A percentile compares a stretch with the other conserved stretches of the same genome.
These are phyloP conservation scores for Vigna unguiculata DNA, from an alignment of 306 rosid species.

Conservation along the genomic window DNA sequence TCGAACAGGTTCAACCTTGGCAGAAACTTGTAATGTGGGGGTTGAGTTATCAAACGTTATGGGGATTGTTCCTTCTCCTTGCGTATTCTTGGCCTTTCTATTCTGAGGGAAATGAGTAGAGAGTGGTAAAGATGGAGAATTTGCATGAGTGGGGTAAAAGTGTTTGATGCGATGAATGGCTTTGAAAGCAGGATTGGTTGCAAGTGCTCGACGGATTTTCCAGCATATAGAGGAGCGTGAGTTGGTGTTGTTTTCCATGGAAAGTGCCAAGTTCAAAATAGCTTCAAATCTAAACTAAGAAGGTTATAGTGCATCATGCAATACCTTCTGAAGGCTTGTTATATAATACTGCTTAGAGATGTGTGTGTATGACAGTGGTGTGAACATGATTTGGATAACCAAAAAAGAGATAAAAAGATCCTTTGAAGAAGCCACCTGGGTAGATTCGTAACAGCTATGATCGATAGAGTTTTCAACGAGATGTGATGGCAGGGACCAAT, in stretches of 20 bases:
- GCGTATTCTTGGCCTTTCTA: conserved; percentile 19
- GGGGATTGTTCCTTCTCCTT: conserved; percentile 43
- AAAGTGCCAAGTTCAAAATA: neutral
- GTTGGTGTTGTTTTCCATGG: conserved; percentile 48
- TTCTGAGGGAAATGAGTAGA: conserved; percentile 20
- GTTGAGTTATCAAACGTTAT: conserved; percentile 48
- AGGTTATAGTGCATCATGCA: conserved; percentile 16
- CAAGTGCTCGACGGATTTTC: conserved; percentile 55
- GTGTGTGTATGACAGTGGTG: neutral
- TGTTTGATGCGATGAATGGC: conserved; percentile 40
- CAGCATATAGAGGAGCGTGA: conserved; percentile 53
- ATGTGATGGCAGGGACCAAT: conserved; percentile 59
- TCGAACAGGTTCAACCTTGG: conserved; percentile 31
- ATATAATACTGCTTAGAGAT: conserved; percentile 38
- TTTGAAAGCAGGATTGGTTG: conserved; percentile 40
- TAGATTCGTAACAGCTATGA: conserved; percentile 47
- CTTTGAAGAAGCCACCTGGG: conserved; percentile 27
- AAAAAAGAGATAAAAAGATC: neutral
- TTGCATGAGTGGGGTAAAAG: conserved; percentile 1
- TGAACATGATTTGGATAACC: neutral
- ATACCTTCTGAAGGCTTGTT: neutral
- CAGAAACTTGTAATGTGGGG: conserved; percentile 13
- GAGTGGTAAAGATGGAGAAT: conserved; percentile 7
- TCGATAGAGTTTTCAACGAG: conserved; percentile 18
- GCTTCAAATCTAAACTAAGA: neutral